phyloP scores from a whole-genome alignment of 129 eudicot species.

The Heracleum sosnowskyi region DNA sequence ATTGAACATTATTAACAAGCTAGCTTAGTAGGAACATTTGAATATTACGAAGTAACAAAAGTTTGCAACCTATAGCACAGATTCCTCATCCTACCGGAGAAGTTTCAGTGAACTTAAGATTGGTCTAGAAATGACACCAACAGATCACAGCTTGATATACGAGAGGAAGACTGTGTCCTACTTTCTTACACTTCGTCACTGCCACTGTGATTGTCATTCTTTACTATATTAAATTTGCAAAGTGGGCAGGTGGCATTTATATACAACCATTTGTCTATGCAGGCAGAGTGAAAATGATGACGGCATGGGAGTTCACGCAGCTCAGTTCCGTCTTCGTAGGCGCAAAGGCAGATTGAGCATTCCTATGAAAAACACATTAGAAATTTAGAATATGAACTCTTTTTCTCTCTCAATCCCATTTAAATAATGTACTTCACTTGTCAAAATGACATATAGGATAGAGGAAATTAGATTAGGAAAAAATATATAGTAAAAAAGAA shows the following conservation, averaged over 20 bases:
- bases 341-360: slow-evolving; percentile 81
- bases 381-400: neutral
- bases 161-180: neutral
- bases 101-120: neutral
- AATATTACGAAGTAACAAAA: neutral
- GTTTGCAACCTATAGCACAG: neutral
- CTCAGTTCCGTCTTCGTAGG: slow-evolving; percentile 81
- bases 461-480: neutral
- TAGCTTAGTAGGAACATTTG: neutral
- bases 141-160: neutral
- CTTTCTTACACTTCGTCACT: slow-evolving; percentile 59
- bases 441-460: neutral
- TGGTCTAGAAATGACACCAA: neutral
- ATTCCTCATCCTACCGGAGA: neutral
- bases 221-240: slow-evolving; percentile 85
- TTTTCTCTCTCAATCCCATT: neutral
- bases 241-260: slow-evolving; percentile 92
- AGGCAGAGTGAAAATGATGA: slow-evolving; percentile 78
- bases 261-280: slow-evolving; percentile 92
- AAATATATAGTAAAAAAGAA: neutral
- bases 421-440: neutral
- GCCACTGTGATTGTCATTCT: slow-evolving; percentile 64
- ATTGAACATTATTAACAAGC: neutral
- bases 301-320: slow-evolving; percentile 94
- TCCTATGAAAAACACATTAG: slow-evolving; percentile 34